phyloP scores from a whole-genome alignment of 176 grass and related monocot genomes.

The Elaeis guineensis region DNA sequence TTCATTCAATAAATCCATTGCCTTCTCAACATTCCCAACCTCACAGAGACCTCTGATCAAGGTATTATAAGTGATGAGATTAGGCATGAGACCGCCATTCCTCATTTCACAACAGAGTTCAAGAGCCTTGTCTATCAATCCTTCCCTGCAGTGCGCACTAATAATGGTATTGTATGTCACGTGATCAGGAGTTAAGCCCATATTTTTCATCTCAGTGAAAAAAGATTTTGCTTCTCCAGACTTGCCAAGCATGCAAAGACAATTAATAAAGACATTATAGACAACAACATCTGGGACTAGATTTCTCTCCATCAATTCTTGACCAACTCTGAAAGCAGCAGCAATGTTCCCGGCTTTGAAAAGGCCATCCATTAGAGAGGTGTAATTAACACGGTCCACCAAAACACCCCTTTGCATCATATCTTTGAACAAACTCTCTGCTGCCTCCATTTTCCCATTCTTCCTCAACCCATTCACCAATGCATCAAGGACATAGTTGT shows the following conservation, averaged over 20 bases:
- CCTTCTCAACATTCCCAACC: conserved; percentile 31
- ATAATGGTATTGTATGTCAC: conserved; percentile 91
- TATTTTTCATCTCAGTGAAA: conserved; percentile 64
- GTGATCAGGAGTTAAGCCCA: conserved; percentile 63
- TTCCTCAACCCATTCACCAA: conserved; percentile 73
- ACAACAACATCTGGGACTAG: conserved; percentile 55
- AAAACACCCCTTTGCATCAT: conserved; percentile 42
- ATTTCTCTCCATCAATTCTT: conserved; percentile 67
- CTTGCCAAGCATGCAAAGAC: conserved; percentile 62
- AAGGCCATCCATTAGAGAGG: conserved; percentile 78
- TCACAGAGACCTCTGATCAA: conserved; percentile 45
- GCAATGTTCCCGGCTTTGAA: conserved; percentile 57
- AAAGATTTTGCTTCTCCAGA: conserved; percentile 48
- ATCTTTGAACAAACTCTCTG: conserved; percentile 43
- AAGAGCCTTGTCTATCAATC: conserved; percentile 46
- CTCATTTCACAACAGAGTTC: conserved; percentile 58
- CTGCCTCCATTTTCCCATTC: conserved; percentile 55
- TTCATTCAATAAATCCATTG: conserved; percentile 57
- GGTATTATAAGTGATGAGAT: conserved; percentile 69
- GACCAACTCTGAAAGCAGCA: conserved; percentile 54
- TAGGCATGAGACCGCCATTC: conserved; percentile 43
- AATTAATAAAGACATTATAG: conserved; percentile 98
- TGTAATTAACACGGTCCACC: conserved; percentile 67
- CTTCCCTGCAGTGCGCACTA: conserved; percentile 47
- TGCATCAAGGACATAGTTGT: conserved; percentile 61